These are phyloP conservation scores for Petasospora fabianii DNA, from an alignment of 1,139 yeast species.

Conservation along the genomic window DNA sequence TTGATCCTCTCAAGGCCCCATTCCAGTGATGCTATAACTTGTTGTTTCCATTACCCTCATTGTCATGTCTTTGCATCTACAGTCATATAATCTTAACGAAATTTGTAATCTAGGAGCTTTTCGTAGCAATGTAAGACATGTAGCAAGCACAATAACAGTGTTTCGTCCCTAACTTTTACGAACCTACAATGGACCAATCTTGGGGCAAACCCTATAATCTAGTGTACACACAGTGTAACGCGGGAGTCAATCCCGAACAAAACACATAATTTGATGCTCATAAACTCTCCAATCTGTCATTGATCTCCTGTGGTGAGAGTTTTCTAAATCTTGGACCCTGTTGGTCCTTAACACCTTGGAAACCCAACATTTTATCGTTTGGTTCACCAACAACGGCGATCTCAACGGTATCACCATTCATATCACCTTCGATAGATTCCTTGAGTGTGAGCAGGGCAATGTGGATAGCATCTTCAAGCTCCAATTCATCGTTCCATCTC, in stretches of 20 bases:
- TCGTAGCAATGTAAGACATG: too few relatives aligned
- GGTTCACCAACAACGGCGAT: conserved; percentile 85
- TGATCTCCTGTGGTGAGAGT: conserved; percentile 84
- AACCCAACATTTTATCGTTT: conserved; percentile 78
- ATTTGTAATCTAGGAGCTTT: too few relatives aligned
- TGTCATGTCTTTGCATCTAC: too few relatives aligned
- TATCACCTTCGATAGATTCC: conserved; percentile 97
- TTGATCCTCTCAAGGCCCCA: conserved; percentile 71
- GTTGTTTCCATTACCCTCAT: too few relatives aligned
- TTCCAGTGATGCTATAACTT: too few relatives aligned
- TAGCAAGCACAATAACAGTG: too few relatives aligned
- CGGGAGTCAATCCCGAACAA: background rate
- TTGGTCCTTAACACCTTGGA: conserved; percentile 71
- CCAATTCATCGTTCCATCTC: conserved; percentile 96
- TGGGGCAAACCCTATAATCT: too few relatives aligned
- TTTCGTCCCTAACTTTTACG: too few relatives aligned
- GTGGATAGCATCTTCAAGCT: conserved; percentile 96
- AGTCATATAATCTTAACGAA: too few relatives aligned
- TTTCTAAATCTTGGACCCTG: conserved; percentile 87
- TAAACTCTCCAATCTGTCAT: conserved; percentile 91
- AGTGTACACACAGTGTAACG: background rate
- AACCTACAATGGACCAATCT: too few relatives aligned
- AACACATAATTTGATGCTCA: conserved; percentile 38
- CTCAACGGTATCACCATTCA: conserved; percentile 94
- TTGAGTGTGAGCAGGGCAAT: conserved; percentile 91